A percentile compares a stretch with the other conserved stretches of the same genome.
These are phyloP conservation scores for Boletus eberwhitei DNA, from an alignment of 768 basidiomycete genomes.

Conservation along the genomic window DNA sequence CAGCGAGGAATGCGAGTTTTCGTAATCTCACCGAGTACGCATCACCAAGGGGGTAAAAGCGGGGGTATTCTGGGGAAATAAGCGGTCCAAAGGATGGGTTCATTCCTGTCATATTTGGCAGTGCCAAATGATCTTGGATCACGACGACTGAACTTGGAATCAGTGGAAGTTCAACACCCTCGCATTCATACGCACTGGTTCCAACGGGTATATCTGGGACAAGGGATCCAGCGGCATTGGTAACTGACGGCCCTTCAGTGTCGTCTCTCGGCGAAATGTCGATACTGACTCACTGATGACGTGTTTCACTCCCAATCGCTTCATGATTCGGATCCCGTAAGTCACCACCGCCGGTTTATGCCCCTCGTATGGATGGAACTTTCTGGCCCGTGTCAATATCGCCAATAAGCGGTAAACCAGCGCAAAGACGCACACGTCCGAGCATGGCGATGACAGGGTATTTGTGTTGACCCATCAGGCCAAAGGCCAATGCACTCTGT, in stretches of 20 bases:
- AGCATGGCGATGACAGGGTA: constrained; percentile 88
- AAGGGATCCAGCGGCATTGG: constrained; percentile 84
- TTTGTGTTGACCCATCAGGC: constrained; percentile 60
- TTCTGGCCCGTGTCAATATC: constrained; percentile 8
- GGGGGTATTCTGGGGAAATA: constrained; percentile 53
- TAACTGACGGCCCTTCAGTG: constrained; percentile 47
- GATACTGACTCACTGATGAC: constrained; percentile 60
- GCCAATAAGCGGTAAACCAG: not conserved
- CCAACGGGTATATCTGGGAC: constrained; percentile 73
- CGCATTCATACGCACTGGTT: constrained; percentile 55
- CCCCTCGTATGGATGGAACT: constrained; percentile 90
- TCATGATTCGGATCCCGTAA: constrained; percentile 79
- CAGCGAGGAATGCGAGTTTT: constrained; percentile 69
- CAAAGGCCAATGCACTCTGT: constrained; percentile 77
- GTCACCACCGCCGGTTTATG: constrained; percentile 64
- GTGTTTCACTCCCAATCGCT: constrained; percentile 68
- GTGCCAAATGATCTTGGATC: constrained; percentile 79
- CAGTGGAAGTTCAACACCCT: not conserved
- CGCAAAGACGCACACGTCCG: constrained; percentile 56
- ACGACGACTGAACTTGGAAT: constrained; percentile 59
- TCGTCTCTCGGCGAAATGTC: not conserved
- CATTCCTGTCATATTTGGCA: constrained; percentile 72
- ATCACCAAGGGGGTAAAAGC: constrained; percentile 82
- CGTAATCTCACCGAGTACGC: constrained; percentile 75
- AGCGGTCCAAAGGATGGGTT: constrained; percentile 79